Conservation (phyloP, 352 stramenopile species). For the Globisporangium canariense region DNA sequence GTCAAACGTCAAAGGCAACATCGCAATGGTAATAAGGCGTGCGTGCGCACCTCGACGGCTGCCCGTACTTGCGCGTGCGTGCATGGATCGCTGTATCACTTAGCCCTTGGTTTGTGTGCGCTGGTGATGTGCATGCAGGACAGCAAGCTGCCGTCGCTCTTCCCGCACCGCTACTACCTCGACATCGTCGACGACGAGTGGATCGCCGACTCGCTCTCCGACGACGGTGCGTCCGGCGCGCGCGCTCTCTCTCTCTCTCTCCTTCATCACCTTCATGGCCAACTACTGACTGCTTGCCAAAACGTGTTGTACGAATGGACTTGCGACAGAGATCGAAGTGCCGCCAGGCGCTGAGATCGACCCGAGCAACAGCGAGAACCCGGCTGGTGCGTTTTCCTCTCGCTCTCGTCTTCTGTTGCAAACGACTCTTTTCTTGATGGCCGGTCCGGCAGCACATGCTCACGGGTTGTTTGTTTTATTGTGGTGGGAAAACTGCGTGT, state of each 20-base stretch:
- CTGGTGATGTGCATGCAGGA: constrained; percentile 2
- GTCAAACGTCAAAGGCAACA: too few species aligned
- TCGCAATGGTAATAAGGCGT: too few species aligned
- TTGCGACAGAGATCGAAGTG: constrained; percentile 63
- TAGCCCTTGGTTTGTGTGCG: too few species aligned
- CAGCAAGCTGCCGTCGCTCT: constrained; percentile 38
- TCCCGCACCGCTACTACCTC: constrained; percentile 65
- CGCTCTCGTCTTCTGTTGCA: neutral
- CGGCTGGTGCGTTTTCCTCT: constrained; percentile 24
- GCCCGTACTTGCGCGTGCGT: too few species aligned
- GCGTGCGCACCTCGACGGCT: too few species aligned
- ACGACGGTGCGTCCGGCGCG: constrained; percentile 44
- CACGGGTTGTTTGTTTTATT: neutral
- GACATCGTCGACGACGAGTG: constrained; percentile 83
- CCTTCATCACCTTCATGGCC: neutral
- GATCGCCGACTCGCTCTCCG: constrained; percentile 75
- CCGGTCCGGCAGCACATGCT: neutral
- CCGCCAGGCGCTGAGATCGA: constrained; percentile 52
- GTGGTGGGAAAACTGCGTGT: constrained; percentile 4
- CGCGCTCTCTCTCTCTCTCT: neutral
- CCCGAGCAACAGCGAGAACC: constrained; percentile 49
- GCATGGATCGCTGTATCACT: too few species aligned
- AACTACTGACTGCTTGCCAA: neutral
- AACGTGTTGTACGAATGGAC: neutral
- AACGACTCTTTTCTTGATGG: neutral